Conservation (phyloP, 2,329 filamentous ascomycete genomes). For the Claviceps quebecensis region DNA sequence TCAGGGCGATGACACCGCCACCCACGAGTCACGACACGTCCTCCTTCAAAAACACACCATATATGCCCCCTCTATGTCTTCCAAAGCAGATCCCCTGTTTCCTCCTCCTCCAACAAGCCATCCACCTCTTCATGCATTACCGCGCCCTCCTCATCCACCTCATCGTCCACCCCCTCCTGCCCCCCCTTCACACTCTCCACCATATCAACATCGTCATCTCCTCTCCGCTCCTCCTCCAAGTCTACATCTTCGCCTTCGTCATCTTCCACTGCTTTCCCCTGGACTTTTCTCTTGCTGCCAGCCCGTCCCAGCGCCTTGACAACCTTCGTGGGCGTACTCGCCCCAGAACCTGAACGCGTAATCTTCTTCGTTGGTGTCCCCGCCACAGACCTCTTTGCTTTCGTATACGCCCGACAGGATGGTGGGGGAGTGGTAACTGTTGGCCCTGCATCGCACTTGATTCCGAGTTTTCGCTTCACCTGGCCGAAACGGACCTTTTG, state of each 20-base stretch:
- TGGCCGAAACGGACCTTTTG: conserved; percentile 32
- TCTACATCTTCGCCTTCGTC: not conserved
- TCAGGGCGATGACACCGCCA: no score
- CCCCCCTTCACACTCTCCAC: conserved; percentile 9
- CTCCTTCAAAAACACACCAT: not conserved
- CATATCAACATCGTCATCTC: conserved; percentile 8
- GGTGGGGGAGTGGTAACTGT: conserved; percentile 1
- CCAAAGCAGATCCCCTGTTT: not conserved
- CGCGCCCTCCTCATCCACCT: not conserved
- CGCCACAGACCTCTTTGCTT: conserved; percentile 6
- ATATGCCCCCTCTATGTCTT: not conserved
- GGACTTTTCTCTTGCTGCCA: conserved; percentile 12
- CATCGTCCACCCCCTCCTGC: not conserved
- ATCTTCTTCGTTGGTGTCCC: conserved; percentile 11
- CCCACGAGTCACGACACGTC: not conserved
- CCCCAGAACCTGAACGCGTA: not conserved
- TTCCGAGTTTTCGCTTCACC: conserved; percentile 32
- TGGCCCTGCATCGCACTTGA: conserved; percentile 15
- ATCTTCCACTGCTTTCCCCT: conserved; percentile 7
- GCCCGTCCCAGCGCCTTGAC: conserved; percentile 15
- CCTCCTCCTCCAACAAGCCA: not conserved
- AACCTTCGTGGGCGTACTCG: conserved; percentile 15
- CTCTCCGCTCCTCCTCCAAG: conserved; percentile 7
- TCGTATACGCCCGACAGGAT: conserved; percentile 8
- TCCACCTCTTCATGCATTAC: not conserved